Percentiles rank a stretch among this genome's conserved stretches.
These are phyloP conservation scores for Termitomyces sp. DNA, from an alignment of 768 basidiomycete species.

Conservation along the genomic window DNA sequence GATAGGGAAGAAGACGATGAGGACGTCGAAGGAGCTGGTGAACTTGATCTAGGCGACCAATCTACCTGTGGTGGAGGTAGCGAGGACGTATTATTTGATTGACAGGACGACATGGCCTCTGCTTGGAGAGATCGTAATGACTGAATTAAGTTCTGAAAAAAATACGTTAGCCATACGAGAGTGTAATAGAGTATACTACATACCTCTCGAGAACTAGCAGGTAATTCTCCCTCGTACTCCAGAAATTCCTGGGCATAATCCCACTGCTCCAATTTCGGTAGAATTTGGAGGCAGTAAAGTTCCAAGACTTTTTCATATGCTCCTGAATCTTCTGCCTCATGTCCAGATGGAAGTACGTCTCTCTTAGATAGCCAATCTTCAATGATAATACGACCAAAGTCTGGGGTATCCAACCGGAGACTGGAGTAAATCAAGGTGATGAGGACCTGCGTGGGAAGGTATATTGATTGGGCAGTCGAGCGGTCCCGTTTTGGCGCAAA, in stretches of 20 bases:
- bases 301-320: constrained; percentile 76
- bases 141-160: constrained; percentile 31
- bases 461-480: constrained; percentile 41
- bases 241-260: constrained; percentile 76
- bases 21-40: constrained; percentile 52
- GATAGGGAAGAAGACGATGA: constrained; percentile 70
- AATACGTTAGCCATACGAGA: constrained; percentile 5
- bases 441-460: constrained; percentile 67
- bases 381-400: constrained; percentile 58
- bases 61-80: constrained; percentile 19
- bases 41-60: constrained; percentile 34
- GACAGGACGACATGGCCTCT: constrained; percentile 31
- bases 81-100: constrained; percentile 19
- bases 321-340: constrained; percentile 26
- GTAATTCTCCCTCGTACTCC: constrained; percentile 66
- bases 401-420: constrained; percentile 60
- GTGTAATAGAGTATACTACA: constrained; percentile 10
- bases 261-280: constrained; percentile 77
- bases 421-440: constrained; percentile 68
- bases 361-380: constrained; percentile 78
- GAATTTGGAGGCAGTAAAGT: constrained; percentile 67
- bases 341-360: constrained; percentile 26
- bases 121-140: constrained; percentile 38
- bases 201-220: constrained; percentile 49
- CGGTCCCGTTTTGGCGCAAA: constrained; percentile 54